Base-by-base conservation (phyloP, 2,329 filamentous ascomycete species). In the Venturia carpophila region DNA sequence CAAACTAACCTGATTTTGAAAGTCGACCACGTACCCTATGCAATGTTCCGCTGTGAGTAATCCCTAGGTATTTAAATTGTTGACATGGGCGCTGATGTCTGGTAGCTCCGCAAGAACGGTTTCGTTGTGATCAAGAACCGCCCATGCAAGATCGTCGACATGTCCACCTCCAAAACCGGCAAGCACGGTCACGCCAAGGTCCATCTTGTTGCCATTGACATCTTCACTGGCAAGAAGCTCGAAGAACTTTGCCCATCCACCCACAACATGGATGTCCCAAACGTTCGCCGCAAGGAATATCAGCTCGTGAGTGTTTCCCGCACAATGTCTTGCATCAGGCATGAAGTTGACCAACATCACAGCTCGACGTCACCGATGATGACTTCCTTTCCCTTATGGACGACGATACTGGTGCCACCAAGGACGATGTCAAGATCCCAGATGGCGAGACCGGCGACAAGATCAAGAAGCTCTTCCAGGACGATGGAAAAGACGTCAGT, bases 111-210 rank as follows among this genome's bases (percentile, higher is more conserved):
- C 79, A 97, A 99, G 92, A 96, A 95, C 88, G 93, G 94, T 72
- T 89, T 90, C 86, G 94, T 99, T 80, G 88, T 93, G 79, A 97
- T 99, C 84, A 99, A 99, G 89, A 83, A 85, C 82, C 94, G 94
- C 75, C 95, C 94, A 75, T 99, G 94, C 92, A 99, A 97, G 90
- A 99, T 99, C 75, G 91, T 97, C 80, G 94, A 99, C 78, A 99
- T 99, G 95, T 96, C 92, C 73, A 99, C 94, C 84, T 99, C 94
- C 80, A 99, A 99, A 92, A 99, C 94, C 73, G 94, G 94, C 83
- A 99, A 99, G 91, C 94, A 99, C 90, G 94, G 94, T 81, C 95
- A 99, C 90, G 94, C 94, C 83, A 99, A 99, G 89, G 94, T 99
- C 79, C 93, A 99, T 83, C 84, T 99, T 75, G 89, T 97, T 76